phyloP scores from a whole-genome alignment of 2,329 filamentous ascomycete species.

The Aspergillus sergii region DNA sequence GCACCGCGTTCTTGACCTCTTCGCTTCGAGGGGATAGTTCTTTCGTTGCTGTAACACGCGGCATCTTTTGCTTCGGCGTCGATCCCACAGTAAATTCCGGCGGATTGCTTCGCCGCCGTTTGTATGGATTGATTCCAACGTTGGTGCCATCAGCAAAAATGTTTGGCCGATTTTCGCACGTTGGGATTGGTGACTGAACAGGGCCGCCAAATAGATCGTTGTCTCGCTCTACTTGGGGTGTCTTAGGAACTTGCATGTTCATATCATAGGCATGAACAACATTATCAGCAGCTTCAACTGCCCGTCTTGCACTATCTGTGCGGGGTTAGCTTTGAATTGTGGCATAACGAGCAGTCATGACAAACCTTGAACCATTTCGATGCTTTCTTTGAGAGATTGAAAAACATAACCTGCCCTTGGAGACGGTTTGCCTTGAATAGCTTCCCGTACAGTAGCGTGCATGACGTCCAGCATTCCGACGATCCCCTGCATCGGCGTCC shows the following conservation, averaged over 20 bases:
- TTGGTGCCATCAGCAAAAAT: slow-evolving; percentile 48
- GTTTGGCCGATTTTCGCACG: slow-evolving; percentile 40
- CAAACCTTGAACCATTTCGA: slow-evolving; percentile 69
- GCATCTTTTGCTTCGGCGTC: slow-evolving; percentile 39
- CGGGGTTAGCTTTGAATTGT: slow-evolving; percentile 5
- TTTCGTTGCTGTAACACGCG: slow-evolving; percentile 34
- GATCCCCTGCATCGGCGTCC: slow-evolving; percentile 75
- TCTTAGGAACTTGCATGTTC: slow-evolving; percentile 73
- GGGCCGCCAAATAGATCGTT: slow-evolving; percentile 35
- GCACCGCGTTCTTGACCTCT: slow-evolving; percentile 44
- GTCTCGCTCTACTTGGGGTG: slow-evolving; percentile 50
- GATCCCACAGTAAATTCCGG: slow-evolving; percentile 37
- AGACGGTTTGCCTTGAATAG: slow-evolving; percentile 58
- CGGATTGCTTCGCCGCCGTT: slow-evolving; percentile 47
- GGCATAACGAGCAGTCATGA: slow-evolving; percentile 1
- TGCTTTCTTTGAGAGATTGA: slow-evolving; percentile 66
- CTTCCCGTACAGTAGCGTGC: slow-evolving; percentile 71
- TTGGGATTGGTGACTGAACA: slow-evolving; percentile 23
- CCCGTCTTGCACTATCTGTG: slow-evolving; percentile 68
- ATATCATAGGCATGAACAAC: slow-evolving; percentile 75
- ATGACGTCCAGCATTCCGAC: slow-evolving; percentile 77
- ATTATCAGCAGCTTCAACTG: slow-evolving; percentile 74
- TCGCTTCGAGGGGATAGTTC: slow-evolving; percentile 42
- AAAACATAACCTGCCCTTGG: slow-evolving; percentile 59
- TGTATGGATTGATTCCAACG: slow-evolving; percentile 47